Conservation (phyloP, 177 flowering plant species). For the Tripterygium wilfordii region DNA sequence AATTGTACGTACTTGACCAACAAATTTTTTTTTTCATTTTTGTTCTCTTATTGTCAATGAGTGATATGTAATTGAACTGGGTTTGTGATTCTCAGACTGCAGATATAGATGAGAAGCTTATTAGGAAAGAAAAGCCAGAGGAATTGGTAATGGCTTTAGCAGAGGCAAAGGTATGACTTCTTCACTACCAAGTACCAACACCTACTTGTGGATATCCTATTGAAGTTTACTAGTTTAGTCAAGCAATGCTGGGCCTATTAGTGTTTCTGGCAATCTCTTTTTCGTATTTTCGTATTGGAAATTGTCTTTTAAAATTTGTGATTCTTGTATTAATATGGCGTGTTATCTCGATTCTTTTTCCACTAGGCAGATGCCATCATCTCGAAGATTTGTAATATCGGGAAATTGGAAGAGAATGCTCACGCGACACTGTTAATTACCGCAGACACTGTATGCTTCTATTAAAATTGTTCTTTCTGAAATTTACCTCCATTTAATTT, state of each 20-base stretch:
- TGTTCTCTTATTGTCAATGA: neutral
- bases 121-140: constrained; percentile 63
- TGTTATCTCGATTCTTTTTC: constrained; percentile 3
- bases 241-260: no score
- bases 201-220: no score
- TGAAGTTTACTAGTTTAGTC: no score
- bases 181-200: neutral
- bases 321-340: neutral
- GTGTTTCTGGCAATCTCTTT: no score
- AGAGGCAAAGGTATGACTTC: constrained; percentile 46
- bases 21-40: neutral
- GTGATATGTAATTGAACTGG: neutral
- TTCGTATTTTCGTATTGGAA: no score
- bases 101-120: constrained; percentile 58
- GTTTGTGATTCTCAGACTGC: constrained; percentile 38
- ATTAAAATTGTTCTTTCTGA: constrained; percentile 1
- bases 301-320: no score
- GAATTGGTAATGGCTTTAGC: constrained; percentile 58
- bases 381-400: constrained; percentile 24
- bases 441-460: constrained; percentile 56
- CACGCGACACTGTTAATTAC: constrained; percentile 43
- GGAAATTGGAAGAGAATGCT: constrained; percentile 14
- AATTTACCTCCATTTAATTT: no score
- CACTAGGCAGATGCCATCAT: constrained; percentile 58
- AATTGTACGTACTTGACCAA: constrained; percentile 34